Conservation (phyloP, 2,329 filamentous ascomycete genomes). For the Aureobasidium namibiae region DNA sequence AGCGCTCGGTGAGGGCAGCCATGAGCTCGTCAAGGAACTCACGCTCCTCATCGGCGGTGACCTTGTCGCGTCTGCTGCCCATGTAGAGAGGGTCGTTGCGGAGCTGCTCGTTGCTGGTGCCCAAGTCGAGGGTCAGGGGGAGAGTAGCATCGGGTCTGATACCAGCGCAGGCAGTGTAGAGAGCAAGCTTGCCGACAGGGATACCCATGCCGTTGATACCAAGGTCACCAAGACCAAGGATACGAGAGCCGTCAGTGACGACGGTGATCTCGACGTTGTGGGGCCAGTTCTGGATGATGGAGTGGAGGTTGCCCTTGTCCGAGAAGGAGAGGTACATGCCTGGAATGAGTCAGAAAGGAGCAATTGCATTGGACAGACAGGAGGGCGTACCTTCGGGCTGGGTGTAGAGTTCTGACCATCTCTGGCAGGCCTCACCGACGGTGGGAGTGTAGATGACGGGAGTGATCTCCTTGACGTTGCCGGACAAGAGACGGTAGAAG, state of each 20-base stretch:
- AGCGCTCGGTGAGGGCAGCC: conserved; percentile 72
- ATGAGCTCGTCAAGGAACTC: conserved; percentile 98
- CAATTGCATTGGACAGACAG: background rate
- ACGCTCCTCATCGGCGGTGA: conserved; percentile 67
- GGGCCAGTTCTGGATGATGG: conserved; percentile 90
- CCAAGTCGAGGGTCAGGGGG: conserved; percentile 55
- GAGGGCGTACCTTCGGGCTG: conserved; percentile 67
- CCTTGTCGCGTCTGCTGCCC: conserved; percentile 76
- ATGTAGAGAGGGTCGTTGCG: conserved; percentile 83
- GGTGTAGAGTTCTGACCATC: conserved; percentile 93
- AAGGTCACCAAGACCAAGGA: conserved; percentile 84
- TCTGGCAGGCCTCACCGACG: conserved; percentile 91
- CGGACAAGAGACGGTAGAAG: conserved; percentile 73
- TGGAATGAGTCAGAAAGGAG: conserved; percentile 17
- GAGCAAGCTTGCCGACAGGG: conserved; percentile 87
- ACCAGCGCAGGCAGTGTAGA: conserved; percentile 92
- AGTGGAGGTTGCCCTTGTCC: conserved; percentile 81
- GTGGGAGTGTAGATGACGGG: conserved; percentile 82
- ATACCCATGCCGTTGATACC: conserved; percentile 98
- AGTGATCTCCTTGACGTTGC: conserved; percentile 68
- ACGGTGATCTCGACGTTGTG: conserved; percentile 92
- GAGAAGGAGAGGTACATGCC: conserved; percentile 90
- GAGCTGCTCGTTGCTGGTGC: conserved; percentile 54
- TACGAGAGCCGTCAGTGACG: conserved; percentile 91
- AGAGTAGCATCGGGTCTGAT: conserved; percentile 70